These are phyloP conservation scores for Wickerhamomyces rabaulensis DNA, from an alignment of 805 yeast genomes.

Conservation along the genomic window DNA sequence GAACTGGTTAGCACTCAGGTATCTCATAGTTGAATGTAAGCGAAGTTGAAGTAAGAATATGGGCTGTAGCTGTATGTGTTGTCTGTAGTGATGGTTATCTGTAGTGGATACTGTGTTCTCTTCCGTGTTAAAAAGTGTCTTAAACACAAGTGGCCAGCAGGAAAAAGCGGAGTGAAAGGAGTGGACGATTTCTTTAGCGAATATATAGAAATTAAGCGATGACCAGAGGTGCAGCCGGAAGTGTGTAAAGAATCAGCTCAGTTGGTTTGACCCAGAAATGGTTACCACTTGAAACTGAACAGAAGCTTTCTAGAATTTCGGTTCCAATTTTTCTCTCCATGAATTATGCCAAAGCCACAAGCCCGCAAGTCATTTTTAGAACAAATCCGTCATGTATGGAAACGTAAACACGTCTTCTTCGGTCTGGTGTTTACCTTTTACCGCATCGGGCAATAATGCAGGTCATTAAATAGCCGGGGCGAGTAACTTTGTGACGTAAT, in stretches of 20 bases:
- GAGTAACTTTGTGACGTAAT: neutral
- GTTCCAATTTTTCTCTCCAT: neutral
- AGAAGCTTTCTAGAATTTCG: too few species aligned
- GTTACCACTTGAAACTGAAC: too few species aligned
- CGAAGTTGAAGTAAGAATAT: too few species aligned
- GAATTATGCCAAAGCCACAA: neutral
- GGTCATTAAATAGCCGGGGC: neutral
- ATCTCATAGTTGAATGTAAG: constrained; percentile 14
- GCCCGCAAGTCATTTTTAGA: neutral
- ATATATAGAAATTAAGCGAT: too few species aligned
- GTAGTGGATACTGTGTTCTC: neutral
- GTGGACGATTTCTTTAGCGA: too few species aligned
- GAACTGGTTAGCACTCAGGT: constrained; percentile 27
- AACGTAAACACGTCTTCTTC: constrained; percentile 6
- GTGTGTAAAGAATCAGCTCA: too few species aligned
- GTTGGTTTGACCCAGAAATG: too few species aligned
- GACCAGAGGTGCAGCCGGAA: too few species aligned
- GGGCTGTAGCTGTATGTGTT: too few species aligned
- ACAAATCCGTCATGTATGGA: constrained; percentile 3
- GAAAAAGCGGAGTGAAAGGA: too few species aligned
- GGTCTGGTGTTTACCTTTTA: constrained; percentile 6
- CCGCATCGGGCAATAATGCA: constrained; percentile 4
- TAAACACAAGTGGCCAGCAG: too few species aligned
- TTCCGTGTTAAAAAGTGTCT: too few species aligned
- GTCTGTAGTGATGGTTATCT: neutral